Percentiles rank a stretch among this genome's conserved stretches.
phyloP scores from a whole-genome alignment of 179 eudicot genomes.

The Heliamphora pulchella region DNA sequence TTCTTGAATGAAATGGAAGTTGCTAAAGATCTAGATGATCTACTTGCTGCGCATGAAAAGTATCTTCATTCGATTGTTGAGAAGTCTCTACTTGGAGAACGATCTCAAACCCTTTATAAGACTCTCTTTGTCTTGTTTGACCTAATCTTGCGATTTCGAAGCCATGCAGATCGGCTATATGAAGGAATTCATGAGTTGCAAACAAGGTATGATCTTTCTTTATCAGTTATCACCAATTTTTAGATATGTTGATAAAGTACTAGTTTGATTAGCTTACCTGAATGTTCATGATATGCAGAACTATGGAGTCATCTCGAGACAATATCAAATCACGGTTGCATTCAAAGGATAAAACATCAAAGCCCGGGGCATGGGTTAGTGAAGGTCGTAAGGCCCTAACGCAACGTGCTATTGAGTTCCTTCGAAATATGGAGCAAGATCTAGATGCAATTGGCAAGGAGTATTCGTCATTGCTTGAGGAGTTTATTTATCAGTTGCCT shows the following conservation, averaged over 20 bases:
- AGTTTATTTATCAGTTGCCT: conserved; percentile 77
- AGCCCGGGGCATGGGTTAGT: conserved; percentile 67
- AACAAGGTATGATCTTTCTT: conserved; percentile 49
- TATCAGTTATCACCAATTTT: neutral
- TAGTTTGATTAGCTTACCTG: conserved; percentile 6
- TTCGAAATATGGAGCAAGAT: conserved; percentile 61
- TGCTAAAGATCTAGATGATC: conserved; percentile 92
- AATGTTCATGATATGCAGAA: conserved; percentile 41
- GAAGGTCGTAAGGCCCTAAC: conserved; percentile 83
- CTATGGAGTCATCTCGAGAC: conserved; percentile 43
- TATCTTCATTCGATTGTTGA: conserved; percentile 83
- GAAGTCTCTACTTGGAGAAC: conserved; percentile 90
- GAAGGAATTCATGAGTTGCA: conserved; percentile 85
- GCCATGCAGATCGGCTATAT: conserved; percentile 83
- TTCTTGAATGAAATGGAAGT: conserved; percentile 81
- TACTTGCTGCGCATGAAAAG: conserved; percentile 93
- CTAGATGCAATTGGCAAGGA: conserved; percentile 63
- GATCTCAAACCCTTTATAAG: conserved; percentile 58
- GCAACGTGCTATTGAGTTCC: conserved; percentile 74
- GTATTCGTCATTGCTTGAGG: conserved; percentile 66
- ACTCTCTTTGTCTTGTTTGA: conserved; percentile 72
- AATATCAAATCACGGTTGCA: conserved; percentile 35
- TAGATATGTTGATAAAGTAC: neutral
- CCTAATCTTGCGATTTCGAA: conserved; percentile 64
- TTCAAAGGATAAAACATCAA: conserved; percentile 37